Base-by-base conservation (phyloP, 768 basidiomycete genomes). In the Rhodotorula taiwanensis region DNA sequence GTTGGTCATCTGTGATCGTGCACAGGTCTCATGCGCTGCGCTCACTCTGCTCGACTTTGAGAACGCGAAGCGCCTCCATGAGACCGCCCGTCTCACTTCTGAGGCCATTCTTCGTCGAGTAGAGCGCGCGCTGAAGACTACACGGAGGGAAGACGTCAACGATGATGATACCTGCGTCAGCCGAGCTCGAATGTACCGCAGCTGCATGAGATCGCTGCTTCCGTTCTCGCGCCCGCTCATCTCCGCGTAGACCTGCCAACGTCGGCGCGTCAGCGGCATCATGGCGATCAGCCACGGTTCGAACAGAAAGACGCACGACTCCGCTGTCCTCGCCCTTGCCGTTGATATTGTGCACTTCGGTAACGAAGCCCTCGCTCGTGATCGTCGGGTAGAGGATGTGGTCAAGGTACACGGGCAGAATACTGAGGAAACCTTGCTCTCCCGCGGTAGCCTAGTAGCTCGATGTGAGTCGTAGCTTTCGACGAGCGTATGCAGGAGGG, bases 191-290 rank as follows among this genome's bases (percentile, higher is more conserved):
- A 79, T 83, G 47, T 66, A 91, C 90, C 83, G 78, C 31, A 92
- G 81, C 42, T 86, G 84, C 88, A 95, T 92, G 48, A 97, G 78
- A 77, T 97, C 93, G 15, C 83, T 84, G 3, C 89, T 83, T 0
- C 88, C 91, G 73, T 98, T 97, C 78, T 98, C 86, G 51, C 94
- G 82, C 2, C 91, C 92, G 77, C 93, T 89, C 92, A 95, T 95
- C 78, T 78, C 72, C 70, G 76, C 60, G 76, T 95, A 97, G 15
- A 98, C 94, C 56, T 57, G 56, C n/a, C 36, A 1, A 8, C 27
- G 27, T 4, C 4, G 33, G 49, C 18, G 25, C 21, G 42, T 51
- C 20, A 51, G 20, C 16, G 6, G 21, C 9, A 14, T 11, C n/a
- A n/a, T n/a, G n/a, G 11, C 8, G 18, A 3, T 36, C 4, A 11